Evolutionary conservation across 2,329 filamentous ascomycete genomes (phyloP).

Genomic region (Phialophora verrucosa): DNA sequence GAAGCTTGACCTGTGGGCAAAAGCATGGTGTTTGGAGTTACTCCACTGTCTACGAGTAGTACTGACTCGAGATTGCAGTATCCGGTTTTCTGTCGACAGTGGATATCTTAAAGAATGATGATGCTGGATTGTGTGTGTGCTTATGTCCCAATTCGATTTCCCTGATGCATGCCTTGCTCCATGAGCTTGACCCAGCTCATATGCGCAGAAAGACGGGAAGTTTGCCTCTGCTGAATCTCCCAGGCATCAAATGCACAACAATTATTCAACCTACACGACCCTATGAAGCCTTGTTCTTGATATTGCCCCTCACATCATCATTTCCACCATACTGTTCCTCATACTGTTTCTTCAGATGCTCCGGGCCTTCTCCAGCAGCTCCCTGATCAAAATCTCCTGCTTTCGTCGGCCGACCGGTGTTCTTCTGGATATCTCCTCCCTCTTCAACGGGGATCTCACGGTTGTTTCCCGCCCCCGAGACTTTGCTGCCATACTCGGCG

Average conservation of each 20-base stretch:
- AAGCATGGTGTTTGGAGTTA: conserved; percentile 24
- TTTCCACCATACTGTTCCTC: conserved; percentile 30
- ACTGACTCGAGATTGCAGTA: neutral
- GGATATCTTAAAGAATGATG: neutral
- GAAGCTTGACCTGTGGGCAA: neutral
- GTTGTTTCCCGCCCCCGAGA: conserved; percentile 47
- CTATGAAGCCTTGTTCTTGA: conserved; percentile 23
- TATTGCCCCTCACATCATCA: conserved; percentile 35
- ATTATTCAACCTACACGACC: neutral
- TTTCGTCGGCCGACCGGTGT: conserved; percentile 43
- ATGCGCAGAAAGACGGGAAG: neutral
- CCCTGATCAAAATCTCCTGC: conserved; percentile 46
- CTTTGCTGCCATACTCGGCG: conserved; percentile 47
- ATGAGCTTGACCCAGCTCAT: neutral
- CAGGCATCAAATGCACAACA: neutral
- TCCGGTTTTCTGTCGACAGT: neutral
- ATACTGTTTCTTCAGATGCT: conserved; percentile 29
- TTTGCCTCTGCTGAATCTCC: neutral
- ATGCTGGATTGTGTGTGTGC: neutral
- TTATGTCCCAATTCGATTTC: neutral
- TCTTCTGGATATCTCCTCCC: conserved; percentile 44
- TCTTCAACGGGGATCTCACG: conserved; percentile 50
- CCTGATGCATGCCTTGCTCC: neutral
- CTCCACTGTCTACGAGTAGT: neutral
- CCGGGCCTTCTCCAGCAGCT: conserved; percentile 37